These are phyloP conservation scores for Arabidopsis suecica DNA, from an alignment of 345 rosid genomes.

Conservation along the genomic window DNA sequence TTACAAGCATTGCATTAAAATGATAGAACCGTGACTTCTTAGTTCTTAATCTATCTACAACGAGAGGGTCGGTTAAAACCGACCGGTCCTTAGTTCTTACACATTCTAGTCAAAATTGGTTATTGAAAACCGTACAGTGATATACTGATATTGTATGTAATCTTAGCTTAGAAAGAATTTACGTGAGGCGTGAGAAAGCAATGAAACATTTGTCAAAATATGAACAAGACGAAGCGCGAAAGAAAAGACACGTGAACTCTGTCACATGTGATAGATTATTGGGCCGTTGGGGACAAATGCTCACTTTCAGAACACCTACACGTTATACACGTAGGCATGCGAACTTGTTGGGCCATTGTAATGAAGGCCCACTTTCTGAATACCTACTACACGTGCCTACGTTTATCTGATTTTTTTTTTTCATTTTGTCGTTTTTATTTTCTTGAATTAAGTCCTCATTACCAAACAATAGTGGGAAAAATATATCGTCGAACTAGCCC, in stretches of 20 bases:
- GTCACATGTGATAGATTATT: not conserved
- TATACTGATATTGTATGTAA: not conserved
- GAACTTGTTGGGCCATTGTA: conserved; percentile 30
- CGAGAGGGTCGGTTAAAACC: not conserved
- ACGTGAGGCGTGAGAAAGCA: conserved; percentile 16
- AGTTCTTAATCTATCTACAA: not conserved
- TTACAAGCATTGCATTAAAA: conserved; percentile 1
- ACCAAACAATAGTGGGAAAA: not conserved
- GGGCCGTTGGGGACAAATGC: conserved; percentile 30
- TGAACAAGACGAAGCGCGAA: conserved; percentile 13
- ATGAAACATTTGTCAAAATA: conserved; percentile 10
- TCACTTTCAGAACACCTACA: conserved; percentile 3
- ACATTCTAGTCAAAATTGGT: not conserved
- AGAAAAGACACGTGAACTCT: conserved; percentile 22
- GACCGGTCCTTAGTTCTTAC: not conserved
- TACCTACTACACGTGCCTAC: not conserved
- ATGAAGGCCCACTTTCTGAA: conserved; percentile 20
- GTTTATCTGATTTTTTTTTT: not conserved
- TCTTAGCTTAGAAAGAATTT: not conserved
- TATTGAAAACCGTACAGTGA: conserved; percentile 6
- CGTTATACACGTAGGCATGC: conserved; percentile 8
- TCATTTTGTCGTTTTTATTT: not conserved
- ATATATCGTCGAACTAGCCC: no score
- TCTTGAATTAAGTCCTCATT: not conserved
- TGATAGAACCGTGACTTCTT: not conserved